phyloP scores from a whole-genome alignment of 208 protist genomes.

The Acanthamoeba triangularis region DNA sequence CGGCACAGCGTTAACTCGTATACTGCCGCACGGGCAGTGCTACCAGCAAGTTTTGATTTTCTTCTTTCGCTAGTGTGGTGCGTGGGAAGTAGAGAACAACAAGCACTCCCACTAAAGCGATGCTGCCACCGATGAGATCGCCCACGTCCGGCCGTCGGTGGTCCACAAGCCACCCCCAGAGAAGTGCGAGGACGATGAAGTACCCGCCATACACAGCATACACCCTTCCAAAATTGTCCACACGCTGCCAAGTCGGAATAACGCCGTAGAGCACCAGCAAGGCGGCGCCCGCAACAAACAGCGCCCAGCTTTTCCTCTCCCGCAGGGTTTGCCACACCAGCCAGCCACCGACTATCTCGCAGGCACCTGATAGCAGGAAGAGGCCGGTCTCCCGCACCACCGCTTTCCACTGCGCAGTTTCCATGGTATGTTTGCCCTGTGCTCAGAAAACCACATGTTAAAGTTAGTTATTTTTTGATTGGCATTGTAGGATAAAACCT shows the following conservation, averaged over 20 bases:
- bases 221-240: slow-evolving; percentile 64
- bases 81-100: slow-evolving; percentile 70
- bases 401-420: background rate
- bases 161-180: slow-evolving; percentile 74
- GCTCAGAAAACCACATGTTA: too few species aligned
- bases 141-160: slow-evolving; percentile 47
- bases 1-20: background rate
- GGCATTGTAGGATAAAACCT: too few species aligned
- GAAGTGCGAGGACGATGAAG: slow-evolving; percentile 74
- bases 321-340: slow-evolving; percentile 78
- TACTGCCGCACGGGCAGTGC: background rate
- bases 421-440: too few species aligned
- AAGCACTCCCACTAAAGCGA: slow-evolving; percentile 67
- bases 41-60: slow-evolving; percentile 16
- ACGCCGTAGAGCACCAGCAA: slow-evolving; percentile 73
- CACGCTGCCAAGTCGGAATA: slow-evolving; percentile 70
- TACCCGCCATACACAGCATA: slow-evolving; percentile 78
- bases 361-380: slow-evolving; percentile 48
- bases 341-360: slow-evolving; percentile 75
- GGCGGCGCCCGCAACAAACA: slow-evolving; percentile 23
- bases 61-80: background rate
- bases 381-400: background rate
- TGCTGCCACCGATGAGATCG: slow-evolving; percentile 52
- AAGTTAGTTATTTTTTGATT: too few species aligned
- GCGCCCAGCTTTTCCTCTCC: slow-evolving; percentile 59